Evolutionary conservation across 148 eudicot genomes (phyloP).

Genomic region (Fagopyrum esculentum): DNA sequence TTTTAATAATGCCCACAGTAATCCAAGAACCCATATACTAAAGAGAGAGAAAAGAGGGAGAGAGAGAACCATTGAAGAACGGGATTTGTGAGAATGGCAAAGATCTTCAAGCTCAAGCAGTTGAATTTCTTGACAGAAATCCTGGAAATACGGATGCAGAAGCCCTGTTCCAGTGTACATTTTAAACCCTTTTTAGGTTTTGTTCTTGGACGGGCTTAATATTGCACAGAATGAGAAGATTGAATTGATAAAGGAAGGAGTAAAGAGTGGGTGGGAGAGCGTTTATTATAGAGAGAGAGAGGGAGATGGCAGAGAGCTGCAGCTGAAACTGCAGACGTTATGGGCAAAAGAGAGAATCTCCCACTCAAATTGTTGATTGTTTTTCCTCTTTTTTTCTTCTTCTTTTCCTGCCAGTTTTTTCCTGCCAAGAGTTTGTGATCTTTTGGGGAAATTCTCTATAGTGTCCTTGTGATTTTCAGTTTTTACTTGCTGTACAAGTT

Average conservation of each 20-base stretch:
- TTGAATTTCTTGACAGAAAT: conserved; percentile 51
- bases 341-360: conserved; percentile 9
- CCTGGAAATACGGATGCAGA: conserved; percentile 62
- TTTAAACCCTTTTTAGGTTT: background rate
- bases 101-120: conserved; percentile 56
- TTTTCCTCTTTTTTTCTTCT: conserved; percentile 1
- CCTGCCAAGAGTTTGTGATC: background rate
- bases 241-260: background rate
- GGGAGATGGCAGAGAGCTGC: conserved; percentile 3
- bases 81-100: conserved; percentile 44
- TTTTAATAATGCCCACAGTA: background rate
- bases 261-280: conserved; percentile 10
- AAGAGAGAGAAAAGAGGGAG: background rate
- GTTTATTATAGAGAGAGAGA: conserved; percentile 7
- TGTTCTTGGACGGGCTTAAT: background rate
- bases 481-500: background rate
- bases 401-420: background rate
- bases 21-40: conserved; percentile 15
- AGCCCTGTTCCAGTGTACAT: conserved; percentile 26
- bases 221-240: background rate
- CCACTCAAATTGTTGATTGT: conserved; percentile 6
- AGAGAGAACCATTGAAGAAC: conserved; percentile 36
- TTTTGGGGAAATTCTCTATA: background rate
- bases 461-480: background rate
- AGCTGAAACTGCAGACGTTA: conserved; percentile 8